Evolutionary conservation across 768 basidiomycete genomes (phyloP), one percentile per base, ranked within the genome.

Genomic region (Suillus cothurnatus): DNA sequence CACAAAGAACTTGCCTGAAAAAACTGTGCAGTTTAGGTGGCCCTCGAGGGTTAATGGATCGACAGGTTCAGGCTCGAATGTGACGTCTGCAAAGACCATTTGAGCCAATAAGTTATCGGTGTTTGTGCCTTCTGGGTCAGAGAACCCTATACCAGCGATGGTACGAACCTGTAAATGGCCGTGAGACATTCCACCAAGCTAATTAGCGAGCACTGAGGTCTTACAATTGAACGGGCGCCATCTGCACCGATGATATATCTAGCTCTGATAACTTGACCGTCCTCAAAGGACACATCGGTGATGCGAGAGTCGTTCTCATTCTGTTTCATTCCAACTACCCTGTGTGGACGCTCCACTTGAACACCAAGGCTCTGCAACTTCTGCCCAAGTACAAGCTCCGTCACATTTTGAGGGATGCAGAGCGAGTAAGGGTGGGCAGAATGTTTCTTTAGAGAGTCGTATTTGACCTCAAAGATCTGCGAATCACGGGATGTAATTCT

Each of bases 81-180:
- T 77, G 57, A 86, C 76, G 67, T 86, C 85, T 3, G 82, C 85
- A 64, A 84, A 70, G 36, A 82, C 70, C 73, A 85, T 76, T 52
- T 82, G 81, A 1, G 73, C 64, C 12, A 82, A 66, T 28, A 71
- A 61, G 19, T 28, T 1, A 1, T 68, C 57, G 14, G 73, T 71
- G 7, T 62, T 26, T 3, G 68, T 64, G 34, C 74, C 73, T 38
- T 79, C 71, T 4, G 85, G 85, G 67, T 86, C 83, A 1, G 69
- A 67, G 71, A 84, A 86, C n/a, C 72, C 72, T 52, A 86, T 78
- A 0, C 80, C 79, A 1, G 77, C 72, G 47, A 76, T 11, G 43
- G 43, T 21, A 45, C 43, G 43, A 21, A 21, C 21, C 43, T 45
- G 43, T 0, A 45, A 9, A 45, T 45, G 43, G 4, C 21, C 21